These are phyloP conservation scores for Obba rivulosa DNA, from an alignment of 768 basidiomycete species.

Conservation along the genomic window DNA sequence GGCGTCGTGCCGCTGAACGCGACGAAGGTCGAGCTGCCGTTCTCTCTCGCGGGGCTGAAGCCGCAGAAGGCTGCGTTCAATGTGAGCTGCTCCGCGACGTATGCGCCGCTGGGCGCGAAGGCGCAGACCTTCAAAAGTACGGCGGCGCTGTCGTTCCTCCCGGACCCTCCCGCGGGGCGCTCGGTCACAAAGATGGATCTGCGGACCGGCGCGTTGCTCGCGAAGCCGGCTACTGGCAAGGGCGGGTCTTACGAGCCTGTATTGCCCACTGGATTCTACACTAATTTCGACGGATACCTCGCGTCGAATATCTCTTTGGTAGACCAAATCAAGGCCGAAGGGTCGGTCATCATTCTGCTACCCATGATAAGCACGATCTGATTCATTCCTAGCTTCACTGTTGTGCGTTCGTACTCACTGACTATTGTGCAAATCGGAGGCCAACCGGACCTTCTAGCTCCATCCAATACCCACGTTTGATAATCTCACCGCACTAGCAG, in stretches of 20 bases:
- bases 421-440: not conserved
- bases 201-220: slow-evolving; percentile 39
- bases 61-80: slow-evolving; percentile 26
- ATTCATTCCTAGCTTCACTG: slow-evolving; percentile 32
- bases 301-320: slow-evolving; percentile 46
- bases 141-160: slow-evolving; percentile 36
- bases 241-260: slow-evolving; percentile 30
- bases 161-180: slow-evolving; percentile 25
- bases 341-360: slow-evolving; percentile 25
- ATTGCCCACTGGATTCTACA: slow-evolving; percentile 74
- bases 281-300: slow-evolving; percentile 51
- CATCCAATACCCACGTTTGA: slow-evolving; percentile 68
- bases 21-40: slow-evolving; percentile 28
- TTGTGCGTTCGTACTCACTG: slow-evolving; percentile 30
- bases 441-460: too few species aligned
- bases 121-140: slow-evolving; percentile 28
- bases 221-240: slow-evolving; percentile 24
- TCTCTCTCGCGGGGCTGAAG: slow-evolving; percentile 26
- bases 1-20: slow-evolving; percentile 34
- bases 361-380: slow-evolving; percentile 1
- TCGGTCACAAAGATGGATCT: slow-evolving; percentile 45
- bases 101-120: slow-evolving; percentile 9
- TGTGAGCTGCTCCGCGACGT: slow-evolving; percentile 31
- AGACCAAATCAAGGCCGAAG: slow-evolving; percentile 54
- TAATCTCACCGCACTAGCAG: slow-evolving; percentile 50